Conservation (phyloP, 352 stramenopile genomes). For the Pythium vanterpoolii region DNA sequence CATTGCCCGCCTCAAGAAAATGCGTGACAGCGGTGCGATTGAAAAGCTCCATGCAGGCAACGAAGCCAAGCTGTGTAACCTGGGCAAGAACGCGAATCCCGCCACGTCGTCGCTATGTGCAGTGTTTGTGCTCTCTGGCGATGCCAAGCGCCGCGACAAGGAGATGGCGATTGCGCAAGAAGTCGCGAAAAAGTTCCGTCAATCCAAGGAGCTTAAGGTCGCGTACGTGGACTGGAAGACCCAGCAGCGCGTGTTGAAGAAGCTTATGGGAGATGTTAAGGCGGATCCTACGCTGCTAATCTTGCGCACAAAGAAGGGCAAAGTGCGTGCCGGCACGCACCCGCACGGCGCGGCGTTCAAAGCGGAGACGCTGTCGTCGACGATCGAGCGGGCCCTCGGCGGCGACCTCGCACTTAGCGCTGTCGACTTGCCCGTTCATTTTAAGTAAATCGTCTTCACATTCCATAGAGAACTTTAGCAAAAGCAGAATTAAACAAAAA, state of each 20-base stretch:
- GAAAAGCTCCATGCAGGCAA: conserved; percentile 74
- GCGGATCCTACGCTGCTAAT: conserved; percentile 49
- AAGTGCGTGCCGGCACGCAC: conserved; percentile 52
- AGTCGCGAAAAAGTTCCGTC: conserved; percentile 61
- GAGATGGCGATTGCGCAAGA: conserved; percentile 56
- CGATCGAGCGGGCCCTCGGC: conserved; percentile 68
- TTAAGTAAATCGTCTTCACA: conserved; percentile 22
- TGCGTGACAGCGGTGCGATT: conserved; percentile 61
- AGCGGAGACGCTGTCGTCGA: conserved; percentile 48
- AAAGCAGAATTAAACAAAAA: too few relatives aligned
- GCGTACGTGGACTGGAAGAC: conserved; percentile 74
- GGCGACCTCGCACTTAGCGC: conserved; percentile 51
- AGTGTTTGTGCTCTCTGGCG: conserved; percentile 67
- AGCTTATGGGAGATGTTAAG: conserved; percentile 32
- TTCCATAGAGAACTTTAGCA: neutral
- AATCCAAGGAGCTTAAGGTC: conserved; percentile 58
- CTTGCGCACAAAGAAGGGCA: conserved; percentile 60
- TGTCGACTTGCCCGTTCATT: conserved; percentile 24
- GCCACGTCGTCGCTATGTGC: conserved; percentile 53
- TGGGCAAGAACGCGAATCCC: conserved; percentile 58
- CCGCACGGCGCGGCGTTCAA: conserved; percentile 34
- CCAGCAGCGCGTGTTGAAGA: conserved; percentile 47
- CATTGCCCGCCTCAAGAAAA: conserved; percentile 57
- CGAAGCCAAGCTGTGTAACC: conserved; percentile 72
- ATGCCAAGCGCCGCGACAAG: conserved; percentile 31